These are phyloP conservation scores for Fusarium sp. DNA, from an alignment of 2,329 filamentous ascomycete species.

Conservation along the genomic window DNA sequence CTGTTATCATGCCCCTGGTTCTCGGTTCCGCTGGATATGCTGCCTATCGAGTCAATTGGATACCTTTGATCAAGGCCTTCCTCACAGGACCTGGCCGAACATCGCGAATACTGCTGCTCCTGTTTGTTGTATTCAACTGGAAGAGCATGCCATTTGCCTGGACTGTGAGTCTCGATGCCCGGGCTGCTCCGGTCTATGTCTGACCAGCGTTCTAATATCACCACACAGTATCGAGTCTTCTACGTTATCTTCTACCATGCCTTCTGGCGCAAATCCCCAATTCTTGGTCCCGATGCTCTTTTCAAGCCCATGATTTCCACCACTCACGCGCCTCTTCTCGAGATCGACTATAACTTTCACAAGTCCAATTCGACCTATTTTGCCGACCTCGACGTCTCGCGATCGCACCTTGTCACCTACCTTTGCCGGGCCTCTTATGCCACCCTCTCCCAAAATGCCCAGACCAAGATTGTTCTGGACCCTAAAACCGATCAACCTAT, in stretches of 20 bases:
- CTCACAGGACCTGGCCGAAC: conserved; percentile 67
- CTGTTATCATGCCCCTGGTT: conserved; percentile 59
- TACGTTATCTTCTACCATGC: conserved; percentile 69
- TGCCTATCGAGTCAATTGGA: conserved; percentile 61
- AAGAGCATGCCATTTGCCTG: conserved; percentile 82
- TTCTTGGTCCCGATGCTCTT: conserved; percentile 71
- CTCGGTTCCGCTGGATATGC: conserved; percentile 62
- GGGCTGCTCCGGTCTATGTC: background rate
- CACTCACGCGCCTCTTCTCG: conserved; percentile 76
- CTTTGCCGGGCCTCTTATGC: conserved; percentile 72
- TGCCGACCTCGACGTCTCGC: conserved; percentile 84
- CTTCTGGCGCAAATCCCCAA: conserved; percentile 62
- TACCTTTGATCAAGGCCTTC: conserved; percentile 57
- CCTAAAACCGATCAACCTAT: conserved; percentile 63
- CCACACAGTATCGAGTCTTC: conserved; percentile 67
- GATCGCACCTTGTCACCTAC: conserved; percentile 82
- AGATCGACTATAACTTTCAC: conserved; percentile 90
- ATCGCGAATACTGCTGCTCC: conserved; percentile 65
- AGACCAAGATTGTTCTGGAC: conserved; percentile 65
- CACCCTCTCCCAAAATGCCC: conserved; percentile 63
- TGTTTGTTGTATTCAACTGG: conserved; percentile 74
- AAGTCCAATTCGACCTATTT: conserved; percentile 91
- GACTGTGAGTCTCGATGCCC: conserved; percentile 70
- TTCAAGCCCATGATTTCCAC: conserved; percentile 79
- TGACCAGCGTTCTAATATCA: background rate